Conservation (phyloP, 1,139 yeast species). For the Ogataea hybrid region DNA sequence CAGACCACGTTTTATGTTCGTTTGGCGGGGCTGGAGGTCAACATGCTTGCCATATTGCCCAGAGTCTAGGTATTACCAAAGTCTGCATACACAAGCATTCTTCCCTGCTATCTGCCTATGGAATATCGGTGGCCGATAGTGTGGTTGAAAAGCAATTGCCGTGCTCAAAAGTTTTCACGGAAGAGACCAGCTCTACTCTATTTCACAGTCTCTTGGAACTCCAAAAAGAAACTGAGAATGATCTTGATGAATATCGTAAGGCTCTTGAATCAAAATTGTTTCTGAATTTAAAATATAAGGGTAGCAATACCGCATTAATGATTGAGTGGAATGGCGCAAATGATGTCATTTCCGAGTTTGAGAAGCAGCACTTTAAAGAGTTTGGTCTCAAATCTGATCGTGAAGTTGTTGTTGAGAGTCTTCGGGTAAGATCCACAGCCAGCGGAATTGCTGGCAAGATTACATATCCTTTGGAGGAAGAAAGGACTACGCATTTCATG, state of each 20-base stretch:
- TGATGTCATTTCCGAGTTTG: constrained; percentile 20
- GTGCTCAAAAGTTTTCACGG: constrained; percentile 12
- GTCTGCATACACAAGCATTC: constrained; percentile 49
- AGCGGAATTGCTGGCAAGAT: neutral
- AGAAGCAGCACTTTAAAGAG: constrained; percentile 32
- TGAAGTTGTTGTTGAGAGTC: constrained; percentile 70
- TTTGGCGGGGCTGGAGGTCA: constrained; percentile 61
- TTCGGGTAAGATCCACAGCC: constrained; percentile 66
- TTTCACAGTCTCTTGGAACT: constrained; percentile 1
- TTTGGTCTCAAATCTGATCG: constrained; percentile 48
- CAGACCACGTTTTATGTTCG: constrained; percentile 43
- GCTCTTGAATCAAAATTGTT: constrained; percentile 28
- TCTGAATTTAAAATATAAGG: constrained; percentile 73
- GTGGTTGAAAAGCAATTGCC: constrained; percentile 53
- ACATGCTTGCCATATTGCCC: constrained; percentile 48
- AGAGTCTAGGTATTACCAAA: constrained; percentile 40
- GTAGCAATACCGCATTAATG: constrained; percentile 81
- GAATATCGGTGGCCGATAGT: constrained; percentile 52
- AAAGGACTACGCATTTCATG: constrained; percentile 2
- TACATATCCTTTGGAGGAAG: constrained; percentile 27
- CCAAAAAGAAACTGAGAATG: constrained; percentile 7
- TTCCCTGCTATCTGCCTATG: constrained; percentile 49
- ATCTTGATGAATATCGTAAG: neutral
- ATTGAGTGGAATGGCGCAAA: constrained; percentile 36
- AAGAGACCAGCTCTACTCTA: neutral